A percentile compares a stretch with the other conserved stretches of the same genome.
Evolutionary conservation across 768 basidiomycete genomes (phyloP).

Genomic region (Psilocybe azurescens): DNA sequence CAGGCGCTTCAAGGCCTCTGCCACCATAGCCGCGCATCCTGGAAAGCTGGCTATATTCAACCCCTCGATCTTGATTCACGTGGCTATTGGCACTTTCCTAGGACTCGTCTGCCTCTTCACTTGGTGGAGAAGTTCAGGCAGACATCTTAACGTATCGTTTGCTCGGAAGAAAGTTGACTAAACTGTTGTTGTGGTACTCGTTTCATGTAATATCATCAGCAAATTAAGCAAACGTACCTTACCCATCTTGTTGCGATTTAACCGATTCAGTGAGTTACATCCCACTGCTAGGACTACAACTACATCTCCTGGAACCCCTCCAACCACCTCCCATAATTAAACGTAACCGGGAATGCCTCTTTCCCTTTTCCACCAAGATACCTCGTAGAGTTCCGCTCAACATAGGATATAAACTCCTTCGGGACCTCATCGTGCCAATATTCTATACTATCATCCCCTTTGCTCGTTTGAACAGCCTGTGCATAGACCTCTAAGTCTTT

Average conservation of each 20-base stretch:
- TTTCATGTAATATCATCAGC: no score
- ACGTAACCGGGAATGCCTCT: slow-evolving; percentile 64
- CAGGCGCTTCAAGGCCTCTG: slow-evolving; percentile 23
- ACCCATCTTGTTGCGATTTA: no score
- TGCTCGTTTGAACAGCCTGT: slow-evolving; percentile 52
- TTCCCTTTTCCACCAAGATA: slow-evolving; percentile 73
- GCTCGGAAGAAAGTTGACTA: not conserved
- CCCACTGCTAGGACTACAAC: no score
- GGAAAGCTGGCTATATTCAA: slow-evolving; percentile 32
- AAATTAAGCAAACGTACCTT: no score
- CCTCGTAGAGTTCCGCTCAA: slow-evolving; percentile 43
- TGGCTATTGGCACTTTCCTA: slow-evolving; percentile 36
- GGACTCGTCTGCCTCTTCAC: slow-evolving; percentile 30
- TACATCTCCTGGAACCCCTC: slow-evolving; percentile 1
- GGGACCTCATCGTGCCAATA: slow-evolving; percentile 44
- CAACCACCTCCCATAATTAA: slow-evolving; percentile 54
- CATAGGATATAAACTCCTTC: slow-evolving; percentile 49
- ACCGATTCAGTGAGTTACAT: no score
- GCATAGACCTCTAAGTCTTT: slow-evolving; percentile 65
- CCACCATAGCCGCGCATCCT: slow-evolving; percentile 18
- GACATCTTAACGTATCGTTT: not conserved
- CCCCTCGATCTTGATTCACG: slow-evolving; percentile 33
- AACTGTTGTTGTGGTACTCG: no score
- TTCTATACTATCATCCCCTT: slow-evolving; percentile 38
- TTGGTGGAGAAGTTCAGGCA: slow-evolving; percentile 35